A percentile compares a stretch with the other conserved stretches of the same genome.
These are phyloP conservation scores for Epichloe uncinata DNA, from an alignment of 2,329 filamentous ascomycete genomes.

Conservation along the genomic window DNA sequence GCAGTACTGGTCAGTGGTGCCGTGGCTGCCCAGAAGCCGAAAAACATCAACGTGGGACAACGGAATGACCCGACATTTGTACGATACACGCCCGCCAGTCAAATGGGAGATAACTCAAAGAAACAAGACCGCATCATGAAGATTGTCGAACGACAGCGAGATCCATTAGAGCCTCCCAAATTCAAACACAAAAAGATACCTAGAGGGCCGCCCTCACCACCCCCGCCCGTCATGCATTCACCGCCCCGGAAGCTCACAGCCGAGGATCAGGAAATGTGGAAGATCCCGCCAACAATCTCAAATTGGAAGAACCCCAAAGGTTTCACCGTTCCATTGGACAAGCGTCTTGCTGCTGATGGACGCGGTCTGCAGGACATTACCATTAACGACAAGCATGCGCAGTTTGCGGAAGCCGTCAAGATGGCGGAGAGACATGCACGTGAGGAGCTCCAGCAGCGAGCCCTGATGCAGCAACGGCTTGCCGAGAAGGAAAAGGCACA, in stretches of 20 bases:
- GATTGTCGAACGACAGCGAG: conserved; percentile 85
- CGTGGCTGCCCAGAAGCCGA: conserved; percentile 85
- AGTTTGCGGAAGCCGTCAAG: conserved; percentile 87
- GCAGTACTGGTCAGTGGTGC: conserved; percentile 72
- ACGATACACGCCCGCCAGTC: conserved; percentile 86
- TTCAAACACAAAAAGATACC: conserved; percentile 99
- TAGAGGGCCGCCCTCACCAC: conserved; percentile 79
- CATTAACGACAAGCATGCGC: conserved; percentile 97
- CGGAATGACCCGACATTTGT: conserved; percentile 85
- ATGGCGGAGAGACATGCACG: conserved; percentile 89
- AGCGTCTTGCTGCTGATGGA: conserved; percentile 86
- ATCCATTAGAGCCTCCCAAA: conserved; percentile 94
- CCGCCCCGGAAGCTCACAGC: conserved; percentile 90
- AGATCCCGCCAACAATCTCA: conserved; percentile 71
- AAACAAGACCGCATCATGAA: conserved; percentile 97
- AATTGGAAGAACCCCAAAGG: conserved; percentile 99
- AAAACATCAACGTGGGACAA: conserved; percentile 75
- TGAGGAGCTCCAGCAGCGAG: conserved; percentile 86
- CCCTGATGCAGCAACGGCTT: conserved; percentile 87
- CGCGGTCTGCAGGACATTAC: conserved; percentile 83
- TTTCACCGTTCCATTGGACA: conserved; percentile 91
- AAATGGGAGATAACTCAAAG: conserved; percentile 79
- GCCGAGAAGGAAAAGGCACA: conserved; percentile 93
- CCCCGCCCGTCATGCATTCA: conserved; percentile 88
- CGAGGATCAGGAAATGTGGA: conserved; percentile 95